A percentile compares a stretch with the other conserved stretches of the same genome.
phyloP scores from a whole-genome alignment of 192 early-diverging fungal genomes.

The Entomortierella chlamydospora region DNA sequence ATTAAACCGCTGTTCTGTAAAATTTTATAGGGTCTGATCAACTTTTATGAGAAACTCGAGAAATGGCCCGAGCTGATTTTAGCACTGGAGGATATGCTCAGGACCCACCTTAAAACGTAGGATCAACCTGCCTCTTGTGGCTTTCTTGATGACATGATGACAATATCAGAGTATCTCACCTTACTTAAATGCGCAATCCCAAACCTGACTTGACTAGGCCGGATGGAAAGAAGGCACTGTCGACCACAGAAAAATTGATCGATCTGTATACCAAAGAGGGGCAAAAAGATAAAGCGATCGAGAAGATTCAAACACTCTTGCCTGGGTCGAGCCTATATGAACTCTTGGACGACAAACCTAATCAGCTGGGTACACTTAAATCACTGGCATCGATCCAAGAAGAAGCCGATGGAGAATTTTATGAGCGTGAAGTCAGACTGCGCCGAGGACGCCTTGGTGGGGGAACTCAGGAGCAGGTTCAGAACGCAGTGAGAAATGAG shows the following conservation, averaged over 20 bases:
- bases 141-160: too few species aligned
- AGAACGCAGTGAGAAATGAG: constrained; percentile 73
- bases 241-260: constrained; percentile 65
- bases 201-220: constrained; percentile 16
- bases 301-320: constrained; percentile 54
- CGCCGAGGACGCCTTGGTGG: constrained; percentile 78
- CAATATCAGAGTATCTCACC: background rate
- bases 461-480: constrained; percentile 68
- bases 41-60: constrained; percentile 71
- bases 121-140: background rate
- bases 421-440: constrained; percentile 70
- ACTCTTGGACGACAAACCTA: constrained; percentile 48
- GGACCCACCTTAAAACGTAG: constrained; percentile 45
- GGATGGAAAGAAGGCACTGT: constrained; percentile 62
- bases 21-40: constrained; percentile 59
- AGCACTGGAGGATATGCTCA: constrained; percentile 53
- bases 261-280: constrained; percentile 59
- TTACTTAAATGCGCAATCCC: background rate
- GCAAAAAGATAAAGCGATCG: constrained; percentile 38
- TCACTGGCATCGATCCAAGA: constrained; percentile 49
- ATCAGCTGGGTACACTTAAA: constrained; percentile 47
- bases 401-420: constrained; percentile 50
- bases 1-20: background rate
- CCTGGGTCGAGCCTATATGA: constrained; percentile 61
- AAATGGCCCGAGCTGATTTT: constrained; percentile 46